Base-by-base conservation (phyloP, 1,284 basidiomycete species). In the Apiotrichum laibachii region DNA sequence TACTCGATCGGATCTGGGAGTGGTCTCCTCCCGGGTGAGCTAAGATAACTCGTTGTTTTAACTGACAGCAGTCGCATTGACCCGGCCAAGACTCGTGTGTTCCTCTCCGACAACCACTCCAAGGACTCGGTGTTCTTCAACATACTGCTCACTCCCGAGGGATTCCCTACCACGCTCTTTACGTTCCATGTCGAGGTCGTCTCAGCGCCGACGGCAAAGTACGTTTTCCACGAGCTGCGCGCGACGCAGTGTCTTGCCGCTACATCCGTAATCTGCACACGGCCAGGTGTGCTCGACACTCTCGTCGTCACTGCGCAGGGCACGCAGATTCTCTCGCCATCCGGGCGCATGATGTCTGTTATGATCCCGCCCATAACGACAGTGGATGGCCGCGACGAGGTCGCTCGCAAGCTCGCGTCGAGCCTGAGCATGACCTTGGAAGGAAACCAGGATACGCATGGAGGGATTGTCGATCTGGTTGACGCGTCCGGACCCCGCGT, bases 261-360 rank as follows among this genome's bases (percentile, higher is more conserved):
- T 0, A 78, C 82, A 1, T 78, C 88, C 0, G 75, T 92, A 43
- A 80, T 83, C 15, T 83, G 84, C 1, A 88, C 87, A 1, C 83
- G 90, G 21, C 77, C 77, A 12, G 77, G 79, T 15, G 79, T 89
- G 16, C 82, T 81, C 72, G 92, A 93, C 73, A 80, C 90, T 8
- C 74, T 93, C 9, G 73, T 88, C 18, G 72, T 89, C 37, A 84
- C 82, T 55, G 80, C 82, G 1, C 80, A 84, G 53, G 80, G 83
- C 6, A 71, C 70, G 13, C 73, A 78, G 1, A 67, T 92, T 7
- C 71, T 88, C 26, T 86, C 85, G 0, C 86, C 87, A 62, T 87
- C 85, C 0, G 72, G 82, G 13, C 75, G 79, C 45, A 81, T 84
- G 60, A 68, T 89, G 15, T 46, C 61, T 7, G 49, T 71, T 15